Evolutionary conservation across 768 basidiomycete species (phyloP), one percentile per base, ranked within the genome.

Genomic region (Lanmaoa pseudosensibilis): DNA sequence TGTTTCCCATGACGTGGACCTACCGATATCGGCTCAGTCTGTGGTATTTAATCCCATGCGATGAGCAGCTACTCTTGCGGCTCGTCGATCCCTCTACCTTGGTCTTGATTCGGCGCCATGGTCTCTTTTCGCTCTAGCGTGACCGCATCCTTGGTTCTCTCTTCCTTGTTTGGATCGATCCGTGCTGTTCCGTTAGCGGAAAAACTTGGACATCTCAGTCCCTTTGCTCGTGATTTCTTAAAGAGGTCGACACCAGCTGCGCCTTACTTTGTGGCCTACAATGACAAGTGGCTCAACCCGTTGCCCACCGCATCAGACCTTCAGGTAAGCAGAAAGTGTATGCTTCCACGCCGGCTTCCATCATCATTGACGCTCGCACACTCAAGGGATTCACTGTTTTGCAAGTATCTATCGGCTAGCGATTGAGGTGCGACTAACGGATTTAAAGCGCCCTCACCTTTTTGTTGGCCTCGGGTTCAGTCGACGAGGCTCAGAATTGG

Each of bases 401-500:
- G 74, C 67, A 46, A 54, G 65, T 61, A n/a, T n/a, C 33, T 5
- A 15, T 30, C 7, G 1, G 10, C 23, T 50, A 2, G 10, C 36
- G 5, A 16, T 27, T 36, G 13, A 41, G 12, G 27, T 7, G 10
- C 4, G 1, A 18, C 40, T 59, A 23, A 54, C 50, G 18, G 9
- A 18, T 48, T 34, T 27, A 2, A 30, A 78, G 74, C 45, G 60
- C 73, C 4, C 62, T 82, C 0, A 74, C 80, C 0, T 82, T 83
- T 68, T 59, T 78, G 53, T 60, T 78, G 11, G 58, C 66, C 9
- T 66, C 69, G 16, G 78, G 81, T 5, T 54, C 80, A 0, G 74
- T 65, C 46, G 80, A 81, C 58, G 65, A 81, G 66, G 81, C 80
- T 5, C 65, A 66, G 46, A 74, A 76, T 61, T 82, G 81, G 81